phyloP scores from a whole-genome alignment of 164 flowering plant species.

The Vitis amurensis region DNA sequence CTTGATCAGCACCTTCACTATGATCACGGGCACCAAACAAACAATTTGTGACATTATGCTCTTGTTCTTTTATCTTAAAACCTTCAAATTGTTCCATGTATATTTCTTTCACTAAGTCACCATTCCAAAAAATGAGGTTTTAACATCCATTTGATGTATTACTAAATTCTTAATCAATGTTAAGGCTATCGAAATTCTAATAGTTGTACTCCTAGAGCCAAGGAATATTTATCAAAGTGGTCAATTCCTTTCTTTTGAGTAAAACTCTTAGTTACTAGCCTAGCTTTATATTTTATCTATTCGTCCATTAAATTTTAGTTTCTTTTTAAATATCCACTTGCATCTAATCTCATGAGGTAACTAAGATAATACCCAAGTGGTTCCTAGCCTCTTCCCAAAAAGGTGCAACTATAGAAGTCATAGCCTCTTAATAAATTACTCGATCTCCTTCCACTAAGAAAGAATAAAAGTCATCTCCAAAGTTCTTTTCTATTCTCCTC shows the following conservation, averaged over 20 bases:
- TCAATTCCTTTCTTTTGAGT: neutral
- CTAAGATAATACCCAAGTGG: neutral
- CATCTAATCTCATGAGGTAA: neutral
- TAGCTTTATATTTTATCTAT: neutral
- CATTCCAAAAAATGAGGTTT: no score
- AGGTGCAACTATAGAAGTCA: neutral
- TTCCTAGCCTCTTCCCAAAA: no score
- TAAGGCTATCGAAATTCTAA: no score
- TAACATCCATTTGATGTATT: no score
- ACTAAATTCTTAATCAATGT: no score
- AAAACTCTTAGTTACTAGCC: neutral
- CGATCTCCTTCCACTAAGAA: neutral
- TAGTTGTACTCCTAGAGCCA: neutral
- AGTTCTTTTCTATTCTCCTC: neutral
- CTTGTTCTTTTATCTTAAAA: no score
- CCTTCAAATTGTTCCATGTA: no score
- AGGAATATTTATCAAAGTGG: neutral
- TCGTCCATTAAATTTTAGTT: neutral
- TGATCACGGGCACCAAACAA: no score
- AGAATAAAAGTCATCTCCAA: neutral
- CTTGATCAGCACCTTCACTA: no score
- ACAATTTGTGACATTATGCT: no score
- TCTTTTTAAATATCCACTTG: slow-evolving; percentile 5
- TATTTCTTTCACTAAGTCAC: no score
- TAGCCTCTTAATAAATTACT: neutral